Conservation (phyloP, 164 flowering plant species). For the Magnolia changhungtana region DNA sequence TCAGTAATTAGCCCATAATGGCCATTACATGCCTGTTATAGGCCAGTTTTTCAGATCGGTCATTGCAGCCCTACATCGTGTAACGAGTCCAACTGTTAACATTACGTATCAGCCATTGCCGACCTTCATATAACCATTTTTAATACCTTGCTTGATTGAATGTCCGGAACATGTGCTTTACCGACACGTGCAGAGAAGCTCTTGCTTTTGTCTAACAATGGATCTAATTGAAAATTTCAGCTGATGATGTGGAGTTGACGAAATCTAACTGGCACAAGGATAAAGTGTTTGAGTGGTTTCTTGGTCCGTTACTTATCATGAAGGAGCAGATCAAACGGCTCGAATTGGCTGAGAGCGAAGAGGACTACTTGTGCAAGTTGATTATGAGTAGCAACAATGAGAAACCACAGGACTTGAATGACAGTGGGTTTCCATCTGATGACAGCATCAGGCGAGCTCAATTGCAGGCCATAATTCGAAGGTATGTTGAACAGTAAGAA, state of each 20-base stretch:
- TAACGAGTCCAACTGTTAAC: too few species aligned
- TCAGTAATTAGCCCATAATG: constrained; percentile 33
- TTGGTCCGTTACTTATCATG: constrained; percentile 73
- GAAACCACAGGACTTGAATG: constrained; percentile 83
- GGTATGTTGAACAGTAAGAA: constrained; percentile 33
- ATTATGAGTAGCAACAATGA: too few species aligned
- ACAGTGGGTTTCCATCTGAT: constrained; percentile 53
- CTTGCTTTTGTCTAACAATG: background rate
- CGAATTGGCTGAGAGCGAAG: too few species aligned
- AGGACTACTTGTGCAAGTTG: too few species aligned
- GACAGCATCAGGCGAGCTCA: constrained; percentile 72
- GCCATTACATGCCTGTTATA: too few species aligned
- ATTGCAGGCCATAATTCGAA: constrained; percentile 75
- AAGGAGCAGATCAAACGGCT: constrained; percentile 94
- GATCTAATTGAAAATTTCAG: constrained; percentile 29
- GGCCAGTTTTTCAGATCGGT: background rate
- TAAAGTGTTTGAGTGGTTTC: constrained; percentile 75
- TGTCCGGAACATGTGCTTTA: background rate
- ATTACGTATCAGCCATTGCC: too few species aligned
- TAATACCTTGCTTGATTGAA: too few species aligned
- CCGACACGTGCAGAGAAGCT: background rate
- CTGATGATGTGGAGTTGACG: constrained; percentile 64
- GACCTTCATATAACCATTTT: too few species aligned
- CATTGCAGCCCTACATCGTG: too few species aligned
- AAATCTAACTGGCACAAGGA: constrained; percentile 59